A percentile compares a stretch with the other conserved stretches of the same genome.
Evolutionary conservation across 164 flowering plant species (phyloP).

Genomic region (Magnolia sinica): DNA sequence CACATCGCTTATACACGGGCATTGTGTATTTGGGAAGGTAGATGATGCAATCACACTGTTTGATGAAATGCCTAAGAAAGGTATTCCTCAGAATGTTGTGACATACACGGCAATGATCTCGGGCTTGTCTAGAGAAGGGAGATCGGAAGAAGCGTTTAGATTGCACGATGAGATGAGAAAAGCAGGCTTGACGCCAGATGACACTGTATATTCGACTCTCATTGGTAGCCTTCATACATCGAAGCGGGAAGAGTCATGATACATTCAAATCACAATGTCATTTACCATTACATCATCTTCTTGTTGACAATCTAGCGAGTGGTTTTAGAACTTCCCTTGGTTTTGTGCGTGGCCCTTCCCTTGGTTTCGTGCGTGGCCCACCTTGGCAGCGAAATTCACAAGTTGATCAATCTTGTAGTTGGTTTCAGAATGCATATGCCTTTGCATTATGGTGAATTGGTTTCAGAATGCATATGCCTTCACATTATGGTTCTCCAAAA

Average conservation of each 20-base stretch:
- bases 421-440: too few species aligned
- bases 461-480: too few species aligned
- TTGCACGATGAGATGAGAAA: constrained; percentile 71
- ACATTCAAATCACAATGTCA: not conserved
- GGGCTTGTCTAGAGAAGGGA: constrained; percentile 65
- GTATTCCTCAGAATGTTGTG: constrained; percentile 33
- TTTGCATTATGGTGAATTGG: too few species aligned
- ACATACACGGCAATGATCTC: constrained; percentile 65
- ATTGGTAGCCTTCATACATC: constrained; percentile 64
- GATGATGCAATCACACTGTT: constrained; percentile 54
- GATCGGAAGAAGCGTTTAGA: constrained; percentile 66
- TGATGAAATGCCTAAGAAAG: constrained; percentile 44
- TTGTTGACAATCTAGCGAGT: not conserved
- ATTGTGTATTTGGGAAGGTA: constrained; percentile 53
- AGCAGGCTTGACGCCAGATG: constrained; percentile 65
- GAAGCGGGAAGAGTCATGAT: not conserved
- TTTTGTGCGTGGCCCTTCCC: too few species aligned
- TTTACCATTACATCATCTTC: not conserved
- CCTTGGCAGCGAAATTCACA: too few species aligned
- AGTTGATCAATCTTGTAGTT: too few species aligned
- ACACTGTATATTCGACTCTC: constrained; percentile 52
- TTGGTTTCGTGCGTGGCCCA: too few species aligned
- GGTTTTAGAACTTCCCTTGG: too few species aligned
- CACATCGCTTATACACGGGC: constrained; percentile 64
- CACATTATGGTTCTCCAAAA: too few species aligned